These are phyloP conservation scores for Ailanthus altissimus DNA, from an alignment of 345 rosid species.

Conservation along the genomic window DNA sequence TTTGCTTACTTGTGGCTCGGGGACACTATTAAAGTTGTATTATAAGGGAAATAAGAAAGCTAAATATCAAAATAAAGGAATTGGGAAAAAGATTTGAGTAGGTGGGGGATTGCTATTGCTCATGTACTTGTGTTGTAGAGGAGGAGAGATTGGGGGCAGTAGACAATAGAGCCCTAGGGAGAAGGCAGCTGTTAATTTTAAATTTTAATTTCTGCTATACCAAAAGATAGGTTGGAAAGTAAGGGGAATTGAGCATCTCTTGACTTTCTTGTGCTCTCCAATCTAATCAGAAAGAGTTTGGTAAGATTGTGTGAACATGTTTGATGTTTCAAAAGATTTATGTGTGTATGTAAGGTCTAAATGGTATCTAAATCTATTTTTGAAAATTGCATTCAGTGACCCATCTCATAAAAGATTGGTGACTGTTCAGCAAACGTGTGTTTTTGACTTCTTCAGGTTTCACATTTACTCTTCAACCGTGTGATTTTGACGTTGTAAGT, in stretches of 20 bases:
- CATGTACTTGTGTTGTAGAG: neutral
- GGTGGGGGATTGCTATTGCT: neutral
- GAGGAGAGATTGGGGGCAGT: constrained; percentile 4
- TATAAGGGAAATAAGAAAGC: neutral
- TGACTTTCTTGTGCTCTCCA: constrained; percentile 6
- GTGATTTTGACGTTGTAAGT: neutral
- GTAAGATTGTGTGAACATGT: constrained; percentile 1
- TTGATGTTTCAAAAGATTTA: constrained; percentile 7
- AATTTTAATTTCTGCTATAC: constrained; percentile 9
- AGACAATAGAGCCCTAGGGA: neutral
- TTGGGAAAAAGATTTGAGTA: constrained; percentile 10
- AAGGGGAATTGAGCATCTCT: constrained; percentile 13
- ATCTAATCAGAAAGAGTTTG: constrained; percentile 1
- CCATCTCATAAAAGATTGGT: neutral
- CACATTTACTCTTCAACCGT: neutral
- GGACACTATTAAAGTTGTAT: neutral
- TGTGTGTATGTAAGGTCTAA: no score
- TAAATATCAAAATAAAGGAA: neutral
- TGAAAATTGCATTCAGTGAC: no score
- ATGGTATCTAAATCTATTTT: no score
- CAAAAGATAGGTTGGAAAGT: constrained; percentile 7
- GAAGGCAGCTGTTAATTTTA: constrained; percentile 9
- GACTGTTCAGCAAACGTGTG: neutral
- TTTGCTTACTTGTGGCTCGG: constrained; percentile 12
- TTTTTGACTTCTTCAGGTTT: neutral